Conservation (phyloP, 1,139 yeast species). For the Saccharomyces uvarum region DNA sequence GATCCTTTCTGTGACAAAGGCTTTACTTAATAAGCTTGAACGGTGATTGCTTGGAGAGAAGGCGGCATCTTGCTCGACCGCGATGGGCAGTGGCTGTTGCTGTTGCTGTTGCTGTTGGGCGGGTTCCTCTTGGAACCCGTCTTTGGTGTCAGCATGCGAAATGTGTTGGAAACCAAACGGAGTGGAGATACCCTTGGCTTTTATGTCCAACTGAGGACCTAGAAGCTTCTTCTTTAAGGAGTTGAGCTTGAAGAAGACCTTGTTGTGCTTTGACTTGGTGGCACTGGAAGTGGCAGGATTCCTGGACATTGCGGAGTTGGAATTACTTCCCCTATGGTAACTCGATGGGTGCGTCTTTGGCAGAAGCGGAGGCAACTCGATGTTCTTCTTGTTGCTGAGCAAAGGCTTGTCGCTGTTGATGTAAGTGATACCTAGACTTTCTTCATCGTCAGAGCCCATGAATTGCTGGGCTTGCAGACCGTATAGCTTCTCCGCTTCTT, state of each 20-base stretch:
- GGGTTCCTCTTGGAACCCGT: neutral
- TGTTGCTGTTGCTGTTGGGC: too few species aligned
- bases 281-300: slow-evolving; percentile 1
- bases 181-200: slow-evolving; percentile 15
- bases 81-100: neutral
- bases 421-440: slow-evolving; percentile 23
- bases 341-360: slow-evolving; percentile 17
- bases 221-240: slow-evolving; percentile 1
- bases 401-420: slow-evolving; percentile 31
- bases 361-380: slow-evolving; percentile 29
- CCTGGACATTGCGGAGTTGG: slow-evolving; percentile 3
- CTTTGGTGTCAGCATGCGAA: slow-evolving; percentile 25
- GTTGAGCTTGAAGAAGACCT: neutral
- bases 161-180: slow-evolving; percentile 30
- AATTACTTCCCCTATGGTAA: slow-evolving; percentile 2
- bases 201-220: slow-evolving; percentile 6
- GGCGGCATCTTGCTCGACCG: neutral
- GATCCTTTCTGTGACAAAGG: slow-evolving; percentile 25
- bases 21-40: slow-evolving; percentile 14
- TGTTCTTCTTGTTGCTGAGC: slow-evolving; percentile 26
- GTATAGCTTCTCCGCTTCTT: slow-evolving; percentile 30
- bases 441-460: slow-evolving; percentile 12
- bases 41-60: neutral
- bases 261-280: slow-evolving; percentile 9
- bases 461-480: slow-evolving; percentile 4